These are phyloP conservation scores for Phalaenopsis hybrid DNA, from an alignment of 116 monocot genomes.

Conservation along the genomic window DNA sequence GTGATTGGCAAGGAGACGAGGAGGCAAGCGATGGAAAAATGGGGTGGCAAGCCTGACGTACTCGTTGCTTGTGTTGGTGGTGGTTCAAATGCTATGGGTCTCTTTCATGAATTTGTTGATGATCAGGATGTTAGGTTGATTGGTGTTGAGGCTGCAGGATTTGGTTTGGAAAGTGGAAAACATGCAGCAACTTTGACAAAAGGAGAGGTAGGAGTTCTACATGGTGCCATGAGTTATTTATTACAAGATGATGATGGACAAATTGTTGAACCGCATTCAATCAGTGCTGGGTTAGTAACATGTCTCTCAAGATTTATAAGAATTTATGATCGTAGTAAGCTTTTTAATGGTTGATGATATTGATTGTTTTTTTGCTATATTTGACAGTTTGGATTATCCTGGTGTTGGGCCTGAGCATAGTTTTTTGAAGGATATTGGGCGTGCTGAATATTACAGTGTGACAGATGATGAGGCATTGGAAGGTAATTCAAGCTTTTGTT, in stretches of 20 bases:
- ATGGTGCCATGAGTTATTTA: slow-evolving; percentile 86
- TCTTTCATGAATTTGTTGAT: slow-evolving; percentile 85
- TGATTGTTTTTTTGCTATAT: not conserved
- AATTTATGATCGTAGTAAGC: not conserved
- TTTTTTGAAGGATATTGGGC: slow-evolving; percentile 75
- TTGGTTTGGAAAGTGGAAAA: slow-evolving; percentile 61
- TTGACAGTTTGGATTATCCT: slow-evolving; percentile 72
- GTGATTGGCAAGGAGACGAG: slow-evolving; percentile 89
- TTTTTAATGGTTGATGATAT: not conserved
- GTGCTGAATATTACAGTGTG: slow-evolving; percentile 76
- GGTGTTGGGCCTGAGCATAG: slow-evolving; percentile 95
- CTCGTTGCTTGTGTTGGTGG: slow-evolving; percentile 94
- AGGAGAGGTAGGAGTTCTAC: slow-evolving; percentile 80
- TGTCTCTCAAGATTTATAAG: not conserved
- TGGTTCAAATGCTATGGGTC: slow-evolving; percentile 91
- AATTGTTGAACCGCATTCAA: slow-evolving; percentile 81
- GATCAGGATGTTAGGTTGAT: slow-evolving; percentile 67
- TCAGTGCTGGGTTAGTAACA: slow-evolving; percentile 78
- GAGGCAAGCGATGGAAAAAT: slow-evolving; percentile 69
- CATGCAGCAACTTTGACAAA: slow-evolving; percentile 87
- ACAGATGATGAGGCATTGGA: slow-evolving; percentile 89
- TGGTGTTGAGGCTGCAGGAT: slow-evolving; percentile 88
- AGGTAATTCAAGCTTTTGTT: slow-evolving; percentile 34
- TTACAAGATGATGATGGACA: slow-evolving; percentile 95
- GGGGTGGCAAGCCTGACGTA: slow-evolving; percentile 84